Evolutionary conservation across 2,329 filamentous ascomycete species (phyloP).

Genomic region (Xylariaceae sp.): DNA sequence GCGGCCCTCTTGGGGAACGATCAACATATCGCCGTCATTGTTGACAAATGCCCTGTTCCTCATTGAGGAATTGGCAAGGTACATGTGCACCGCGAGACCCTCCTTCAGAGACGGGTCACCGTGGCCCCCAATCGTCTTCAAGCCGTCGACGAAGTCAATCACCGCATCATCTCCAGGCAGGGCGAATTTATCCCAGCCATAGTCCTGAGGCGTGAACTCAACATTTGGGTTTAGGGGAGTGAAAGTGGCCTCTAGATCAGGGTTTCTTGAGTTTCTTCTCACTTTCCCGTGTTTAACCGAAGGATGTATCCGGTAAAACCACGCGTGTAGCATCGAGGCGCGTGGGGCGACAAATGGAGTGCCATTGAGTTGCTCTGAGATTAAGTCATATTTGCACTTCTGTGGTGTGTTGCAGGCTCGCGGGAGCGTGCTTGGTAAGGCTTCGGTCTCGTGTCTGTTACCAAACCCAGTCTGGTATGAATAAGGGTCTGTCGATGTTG

Average conservation of each 20-base stretch:
- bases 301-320: conserved; percentile 34
- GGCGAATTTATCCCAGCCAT: conserved; percentile 48
- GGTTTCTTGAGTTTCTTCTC: conserved; percentile 30
- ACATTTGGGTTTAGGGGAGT: conserved; percentile 45
- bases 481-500: neutral
- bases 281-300: conserved; percentile 26
- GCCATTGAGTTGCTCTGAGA: conserved; percentile 49
- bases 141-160: too few species aligned
- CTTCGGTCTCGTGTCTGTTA: neutral
- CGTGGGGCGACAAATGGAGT: conserved; percentile 34
- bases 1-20: conserved; percentile 38
- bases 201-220: conserved; percentile 43
- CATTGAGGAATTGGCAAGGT: conserved; percentile 41
- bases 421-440: conserved; percentile 19
- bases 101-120: too few species aligned
- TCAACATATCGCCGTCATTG: conserved; percentile 65
- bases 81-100: too few species aligned
- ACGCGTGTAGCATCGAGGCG: conserved; percentile 32
- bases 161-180: conserved; percentile 20
- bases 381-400: conserved; percentile 40
- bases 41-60: conserved; percentile 47
- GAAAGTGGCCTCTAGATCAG: conserved; percentile 42
- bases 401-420: conserved; percentile 43
- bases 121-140: too few species aligned
- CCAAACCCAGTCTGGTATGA: neutral